A percentile compares a stretch with the other conserved stretches of the same genome.
These are phyloP conservation scores for Claviceps monticola DNA, from an alignment of 2,329 filamentous ascomycete genomes.

Conservation along the genomic window DNA sequence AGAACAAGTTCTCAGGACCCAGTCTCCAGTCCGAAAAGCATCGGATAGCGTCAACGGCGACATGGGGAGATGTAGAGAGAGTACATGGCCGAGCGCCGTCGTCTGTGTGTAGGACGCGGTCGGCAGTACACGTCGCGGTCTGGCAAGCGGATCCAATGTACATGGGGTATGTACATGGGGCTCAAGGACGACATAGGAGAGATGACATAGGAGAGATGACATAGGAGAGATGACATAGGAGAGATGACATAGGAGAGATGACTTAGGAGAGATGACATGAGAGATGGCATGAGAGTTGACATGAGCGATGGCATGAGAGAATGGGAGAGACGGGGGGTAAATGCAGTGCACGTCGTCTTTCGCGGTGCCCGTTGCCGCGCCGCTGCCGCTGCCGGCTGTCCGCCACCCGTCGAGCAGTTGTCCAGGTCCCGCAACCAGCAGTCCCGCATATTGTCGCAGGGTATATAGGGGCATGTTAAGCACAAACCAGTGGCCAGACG, in stretches of 20 bases:
- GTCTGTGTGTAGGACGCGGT: background rate
- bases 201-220: too few relatives aligned
- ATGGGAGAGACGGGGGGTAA: background rate
- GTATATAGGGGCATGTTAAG: too few relatives aligned
- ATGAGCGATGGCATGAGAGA: background rate
- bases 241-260: too few relatives aligned
- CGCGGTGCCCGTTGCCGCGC: background rate
- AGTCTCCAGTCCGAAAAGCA: constrained; percentile 1
- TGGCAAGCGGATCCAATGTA: background rate
- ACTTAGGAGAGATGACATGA: too few relatives aligned
- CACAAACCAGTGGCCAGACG: too few relatives aligned
- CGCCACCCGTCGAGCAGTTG: too few relatives aligned
- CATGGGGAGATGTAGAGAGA: background rate
- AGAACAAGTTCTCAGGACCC: background rate
- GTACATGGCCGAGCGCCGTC: background rate
- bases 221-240: too few relatives aligned
- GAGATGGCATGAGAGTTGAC: too few relatives aligned
- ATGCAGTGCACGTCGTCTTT: background rate
- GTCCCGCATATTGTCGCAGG: too few relatives aligned
- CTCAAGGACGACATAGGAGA: background rate
- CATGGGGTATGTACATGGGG: background rate
- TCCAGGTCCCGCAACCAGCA: too few relatives aligned
- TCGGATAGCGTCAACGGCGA: background rate
- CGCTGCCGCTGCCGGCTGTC: too few relatives aligned
- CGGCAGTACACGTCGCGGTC: background rate